These are phyloP conservation scores for Aspergillus ruber DNA, from an alignment of 2,329 filamentous ascomycete species.

Conservation along the genomic window DNA sequence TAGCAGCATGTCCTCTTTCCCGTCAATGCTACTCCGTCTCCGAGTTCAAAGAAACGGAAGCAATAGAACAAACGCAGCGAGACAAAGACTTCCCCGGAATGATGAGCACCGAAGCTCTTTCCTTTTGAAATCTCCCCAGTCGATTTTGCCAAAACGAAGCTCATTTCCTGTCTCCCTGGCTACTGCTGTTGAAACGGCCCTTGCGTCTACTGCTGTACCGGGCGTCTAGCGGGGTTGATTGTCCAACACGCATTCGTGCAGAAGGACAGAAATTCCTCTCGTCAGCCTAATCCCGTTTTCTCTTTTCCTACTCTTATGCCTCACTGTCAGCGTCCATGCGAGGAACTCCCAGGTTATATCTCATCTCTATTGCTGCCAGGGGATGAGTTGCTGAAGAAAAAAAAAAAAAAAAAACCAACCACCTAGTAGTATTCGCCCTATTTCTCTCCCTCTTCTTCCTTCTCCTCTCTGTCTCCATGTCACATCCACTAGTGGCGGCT, in stretches of 20 bases:
- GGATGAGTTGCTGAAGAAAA: too few species aligned
- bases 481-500: slow-evolving; percentile 28
- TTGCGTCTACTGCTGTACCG: not conserved
- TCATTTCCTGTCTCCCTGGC: not conserved
- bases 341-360: too few species aligned
- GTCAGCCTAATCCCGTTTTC: slow-evolving; percentile 1
- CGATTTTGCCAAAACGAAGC: too few species aligned
- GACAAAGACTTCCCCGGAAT: not conserved
- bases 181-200: not conserved
- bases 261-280: not conserved
- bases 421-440: slow-evolving; percentile 10
- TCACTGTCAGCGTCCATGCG: too few species aligned
- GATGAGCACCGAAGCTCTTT: not conserved
- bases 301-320: not conserved
- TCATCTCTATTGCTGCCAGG: too few species aligned
- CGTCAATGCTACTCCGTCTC: not conserved
- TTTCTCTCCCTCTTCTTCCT: not conserved
- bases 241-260: not conserved
- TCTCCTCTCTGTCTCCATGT: slow-evolving; percentile 14
- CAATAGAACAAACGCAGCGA: not conserved
- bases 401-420: too few species aligned
- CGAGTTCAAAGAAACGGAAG: not conserved
- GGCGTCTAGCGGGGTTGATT: not conserved
- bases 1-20: too few species aligned
- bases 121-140: not conserved